These are phyloP conservation scores for Monosporozyma siamensis DNA, from an alignment of 805 yeast genomes.

Conservation along the genomic window DNA sequence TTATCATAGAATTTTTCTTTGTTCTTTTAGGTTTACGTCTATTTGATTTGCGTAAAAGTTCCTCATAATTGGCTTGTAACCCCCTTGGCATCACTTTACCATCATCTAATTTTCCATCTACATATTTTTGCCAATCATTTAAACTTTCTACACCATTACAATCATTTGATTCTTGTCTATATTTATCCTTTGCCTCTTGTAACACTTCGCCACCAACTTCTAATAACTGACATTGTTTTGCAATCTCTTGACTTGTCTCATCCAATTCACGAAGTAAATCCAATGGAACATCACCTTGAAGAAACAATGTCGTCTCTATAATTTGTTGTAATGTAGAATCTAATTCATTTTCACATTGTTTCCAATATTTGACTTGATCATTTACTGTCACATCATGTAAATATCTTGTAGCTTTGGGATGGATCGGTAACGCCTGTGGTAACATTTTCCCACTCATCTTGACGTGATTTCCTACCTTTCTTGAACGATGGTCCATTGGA, in stretches of 20 bases:
- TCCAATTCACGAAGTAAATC: not conserved
- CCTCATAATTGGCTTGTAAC: not conserved
- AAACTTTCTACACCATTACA: conserved; percentile 1
- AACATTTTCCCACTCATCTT: not conserved
- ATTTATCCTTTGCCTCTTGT: conserved; percentile 2
- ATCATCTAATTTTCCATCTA: not conserved
- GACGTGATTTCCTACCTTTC: not conserved
- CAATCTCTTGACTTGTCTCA: conserved; percentile 5
- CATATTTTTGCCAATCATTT: conserved; percentile 12
- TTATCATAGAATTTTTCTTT: no score
- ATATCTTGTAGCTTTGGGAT: conserved; percentile 10
- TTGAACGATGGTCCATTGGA: no score
- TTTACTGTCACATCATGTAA: conserved; percentile 12
- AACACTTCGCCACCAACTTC: not conserved
- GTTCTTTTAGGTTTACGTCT: conserved; percentile 10
- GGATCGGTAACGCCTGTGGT: conserved; percentile 15
- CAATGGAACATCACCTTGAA: not conserved
- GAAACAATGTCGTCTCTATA: conserved; percentile 1
- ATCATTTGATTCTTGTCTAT: conserved; percentile 2
- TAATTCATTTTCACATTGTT: conserved; percentile 14
- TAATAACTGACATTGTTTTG: conserved; percentile 6
- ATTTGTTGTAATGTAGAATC: conserved; percentile 12
- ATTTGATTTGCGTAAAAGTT: conserved; percentile 4
- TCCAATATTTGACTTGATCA: conserved; percentile 10
- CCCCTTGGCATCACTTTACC: not conserved